Evolutionary conservation across 768 basidiomycete species (phyloP).

Genomic region (Butyriboletus loyo): DNA sequence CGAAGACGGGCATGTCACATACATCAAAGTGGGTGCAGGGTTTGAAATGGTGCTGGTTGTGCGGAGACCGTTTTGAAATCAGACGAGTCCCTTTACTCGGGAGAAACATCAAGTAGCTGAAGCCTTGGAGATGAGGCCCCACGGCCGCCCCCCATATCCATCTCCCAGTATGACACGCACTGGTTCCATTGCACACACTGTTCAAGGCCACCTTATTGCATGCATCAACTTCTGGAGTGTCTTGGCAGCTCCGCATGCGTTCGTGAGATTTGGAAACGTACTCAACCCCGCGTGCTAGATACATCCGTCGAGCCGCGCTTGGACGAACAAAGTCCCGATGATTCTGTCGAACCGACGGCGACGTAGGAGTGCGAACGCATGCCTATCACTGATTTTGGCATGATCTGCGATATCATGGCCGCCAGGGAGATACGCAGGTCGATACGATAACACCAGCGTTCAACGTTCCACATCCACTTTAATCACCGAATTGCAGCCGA

Average conservation of each 20-base stretch:
- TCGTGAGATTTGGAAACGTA: neutral
- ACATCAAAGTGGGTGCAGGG: neutral
- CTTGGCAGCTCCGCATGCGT: neutral
- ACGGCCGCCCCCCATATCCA: neutral
- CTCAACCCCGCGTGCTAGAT: no score
- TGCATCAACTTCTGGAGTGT: neutral
- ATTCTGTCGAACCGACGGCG: neutral
- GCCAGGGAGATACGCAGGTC: neutral
- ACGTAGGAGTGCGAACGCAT: neutral
- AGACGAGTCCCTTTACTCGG: neutral
- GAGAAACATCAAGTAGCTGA: no score
- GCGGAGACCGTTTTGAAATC: neutral
- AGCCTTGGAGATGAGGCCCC: neutral
- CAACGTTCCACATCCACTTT: neutral
- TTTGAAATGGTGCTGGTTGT: neutral
- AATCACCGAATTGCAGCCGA: neutral
- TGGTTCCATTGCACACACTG: neutral
- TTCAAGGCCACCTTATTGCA: neutral
- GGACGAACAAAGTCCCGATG: neutral
- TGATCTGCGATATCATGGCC: no score
- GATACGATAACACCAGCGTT: neutral
- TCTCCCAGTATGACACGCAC: neutral
- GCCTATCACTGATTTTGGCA: neutral
- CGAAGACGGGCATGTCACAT: neutral
- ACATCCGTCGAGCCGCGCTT: neutral